Evolutionary conservation across 345 rosid genomes (phyloP), one percentile per base, ranked within the genome.

Genomic region (Atalantia buxifolia): DNA sequence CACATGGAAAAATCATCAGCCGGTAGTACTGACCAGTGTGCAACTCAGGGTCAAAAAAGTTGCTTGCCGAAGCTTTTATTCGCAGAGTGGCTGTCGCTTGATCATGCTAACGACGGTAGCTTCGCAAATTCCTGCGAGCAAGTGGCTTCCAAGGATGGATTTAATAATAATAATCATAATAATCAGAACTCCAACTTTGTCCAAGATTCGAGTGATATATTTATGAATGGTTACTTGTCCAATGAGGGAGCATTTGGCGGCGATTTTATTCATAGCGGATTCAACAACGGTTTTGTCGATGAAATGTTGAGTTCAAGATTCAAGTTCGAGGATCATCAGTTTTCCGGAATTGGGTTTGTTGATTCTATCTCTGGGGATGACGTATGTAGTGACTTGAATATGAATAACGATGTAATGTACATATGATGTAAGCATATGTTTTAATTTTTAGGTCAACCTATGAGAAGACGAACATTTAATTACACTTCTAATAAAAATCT

Each of bases 21-120:
- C 4, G 78, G 50, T 42, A 12, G 50, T 50, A 42, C 57, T 4
- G 76, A 83, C 67, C 83, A 75, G 45, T 73, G 69, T 7, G 40
- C 79, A 42, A 68, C 85, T 5, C 78, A 78, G 31, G 33, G 64
- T 28, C 65, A 50, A 1, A 73, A n/a, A 24, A 83, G 69, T 42
- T 76, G 73, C 69, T 72, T 91, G 48, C 95, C 91, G 1, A 91
- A 89, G 81, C 63, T 92, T 18, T 80, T 92, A 75, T 94, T 94
- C 55, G 88, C 97, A 0, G 96, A 90, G 80, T 92, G 97, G 97
- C 91, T 94, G 45, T 78, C 85, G n/a, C 81, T 83, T 62, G 83
- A 90, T 56, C 53, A 83, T 69, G 82, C 59, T 35, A 40, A 75
- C 16, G 69, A 77, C 14, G 80, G 69, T 19, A 80, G 68, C 75